Base-by-base conservation (phyloP, 805 yeast species). In the Schwanniomyces polymorphus region DNA sequence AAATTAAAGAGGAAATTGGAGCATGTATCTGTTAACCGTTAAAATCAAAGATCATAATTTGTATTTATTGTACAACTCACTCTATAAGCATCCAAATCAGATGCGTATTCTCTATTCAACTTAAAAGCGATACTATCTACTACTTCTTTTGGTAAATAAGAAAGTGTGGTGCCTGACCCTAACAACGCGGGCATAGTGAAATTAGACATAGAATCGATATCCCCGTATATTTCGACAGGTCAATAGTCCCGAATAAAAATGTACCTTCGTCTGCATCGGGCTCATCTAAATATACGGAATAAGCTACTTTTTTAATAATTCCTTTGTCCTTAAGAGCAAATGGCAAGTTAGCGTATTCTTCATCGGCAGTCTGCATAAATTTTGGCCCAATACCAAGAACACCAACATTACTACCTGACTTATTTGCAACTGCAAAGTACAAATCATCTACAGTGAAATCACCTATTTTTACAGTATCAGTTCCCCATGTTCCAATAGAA, bases 401-500 rank as follows among this genome's bases (percentile, higher is more conserved):
- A 3, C 47, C 47, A 11, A 44, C 21, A 18, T 59, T 44, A 2
- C 64, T 58, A 35, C 52, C 52, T 16, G 61, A 44, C 17, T 51
- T 46, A 49, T 53, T 52, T 23, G 54, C 60, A 17, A 55, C 47
- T 6, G 50, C 60, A 41, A 56, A 49, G 7, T 33, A 33, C 12
- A 46, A 45, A 25, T 46, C 40, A 18, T 46, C 25, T 4, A 55
- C 21, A 10, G 34, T 37, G 16, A n/a, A 7, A 27, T 25, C 49
- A n/a, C n/a, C 50, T 38, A 63, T 46, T 1, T 45, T n/a, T 27
- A 60, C 44, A 29, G 33, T 34, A 44, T 63, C 71, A 3, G 42
- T 43, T 5, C 63, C 67, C 81, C 84, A 84, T 10, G 54, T 50
- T 10, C 88, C 88, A 9, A 59, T 53, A 9, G 82, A 83, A 49